phyloP scores from a whole-genome alignment of 2,329 filamentous ascomycete genomes.

The Apiospora aurea region DNA sequence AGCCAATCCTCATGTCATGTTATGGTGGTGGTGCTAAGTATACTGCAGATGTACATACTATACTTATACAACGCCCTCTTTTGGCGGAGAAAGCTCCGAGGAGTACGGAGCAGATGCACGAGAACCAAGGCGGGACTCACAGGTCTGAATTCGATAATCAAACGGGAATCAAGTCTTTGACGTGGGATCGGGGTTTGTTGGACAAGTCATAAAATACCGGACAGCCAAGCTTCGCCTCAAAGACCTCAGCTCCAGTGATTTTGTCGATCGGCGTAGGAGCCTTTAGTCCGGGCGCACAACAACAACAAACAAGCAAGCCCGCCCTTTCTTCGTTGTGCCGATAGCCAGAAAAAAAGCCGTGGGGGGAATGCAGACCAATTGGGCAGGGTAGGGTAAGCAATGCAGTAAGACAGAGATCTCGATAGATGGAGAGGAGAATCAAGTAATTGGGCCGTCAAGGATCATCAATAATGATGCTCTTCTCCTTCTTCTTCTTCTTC shows the following conservation, averaged over 20 bases:
- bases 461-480: not conserved
- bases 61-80: slow-evolving; percentile 13
- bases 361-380: not conserved
- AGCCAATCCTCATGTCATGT: slow-evolving; percentile 9
- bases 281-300: slow-evolving; percentile 18
- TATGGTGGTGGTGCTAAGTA: not conserved
- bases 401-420: not conserved
- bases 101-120: not conserved
- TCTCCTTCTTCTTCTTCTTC: not conserved
- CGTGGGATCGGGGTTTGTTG: not conserved
- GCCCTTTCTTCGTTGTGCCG: not conserved
- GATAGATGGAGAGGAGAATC: not conserved
- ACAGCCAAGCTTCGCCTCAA: slow-evolving; percentile 18
- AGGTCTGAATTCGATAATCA: slow-evolving; percentile 5
- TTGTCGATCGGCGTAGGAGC: slow-evolving; percentile 18
- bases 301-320: not conserved
- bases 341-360: not conserved
- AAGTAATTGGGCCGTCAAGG: not conserved
- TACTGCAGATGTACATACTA: not conserved
- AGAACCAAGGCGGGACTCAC: slow-evolving; percentile 9
- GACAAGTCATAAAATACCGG: slow-evolving; percentile 2
- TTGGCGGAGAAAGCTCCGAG: slow-evolving; percentile 14
- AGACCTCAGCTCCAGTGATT: slow-evolving; percentile 22
- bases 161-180: slow-evolving; percentile 21
- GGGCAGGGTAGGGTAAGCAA: not conserved